Conservation (phyloP, 305 asterid genomes). For the Ajuga reptans region DNA sequence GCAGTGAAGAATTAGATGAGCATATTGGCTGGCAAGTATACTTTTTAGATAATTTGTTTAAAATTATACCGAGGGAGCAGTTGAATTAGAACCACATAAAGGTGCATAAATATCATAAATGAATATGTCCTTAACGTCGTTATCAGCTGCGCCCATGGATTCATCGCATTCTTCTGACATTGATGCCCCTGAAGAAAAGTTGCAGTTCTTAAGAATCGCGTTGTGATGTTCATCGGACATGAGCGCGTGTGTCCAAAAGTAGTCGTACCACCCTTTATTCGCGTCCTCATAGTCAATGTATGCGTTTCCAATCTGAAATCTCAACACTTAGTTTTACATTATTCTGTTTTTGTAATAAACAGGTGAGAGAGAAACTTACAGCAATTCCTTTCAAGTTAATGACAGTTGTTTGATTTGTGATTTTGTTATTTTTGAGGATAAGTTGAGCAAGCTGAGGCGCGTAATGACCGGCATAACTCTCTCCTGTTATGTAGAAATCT, state of each 20-base stretch:
- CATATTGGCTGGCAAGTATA: neutral
- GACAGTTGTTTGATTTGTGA: slow-evolving; percentile 38
- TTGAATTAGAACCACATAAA: slow-evolving; percentile 30
- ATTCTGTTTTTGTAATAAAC: neutral
- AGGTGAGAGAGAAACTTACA: slow-evolving; percentile 23
- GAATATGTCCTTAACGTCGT: slow-evolving; percentile 17
- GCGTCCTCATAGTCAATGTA: slow-evolving; percentile 37
- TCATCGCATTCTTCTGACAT: slow-evolving; percentile 27
- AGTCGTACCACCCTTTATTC: slow-evolving; percentile 36
- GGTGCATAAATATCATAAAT: slow-evolving; percentile 47
- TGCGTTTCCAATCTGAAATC: slow-evolving; percentile 59
- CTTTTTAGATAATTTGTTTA: neutral
- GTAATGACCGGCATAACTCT: slow-evolving; percentile 63
- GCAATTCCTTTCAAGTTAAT: slow-evolving; percentile 58
- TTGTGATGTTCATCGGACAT: slow-evolving; percentile 45
- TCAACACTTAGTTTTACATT: neutral
- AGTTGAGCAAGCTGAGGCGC: slow-evolving; percentile 57
- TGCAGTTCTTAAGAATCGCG: slow-evolving; percentile 35
- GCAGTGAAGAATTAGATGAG: neutral
- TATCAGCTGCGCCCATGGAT: slow-evolving; percentile 16
- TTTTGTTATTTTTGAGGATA: slow-evolving; percentile 43
- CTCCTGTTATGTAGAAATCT: slow-evolving; percentile 53
- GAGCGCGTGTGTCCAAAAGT: slow-evolving; percentile 52
- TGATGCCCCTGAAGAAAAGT: slow-evolving; percentile 29
- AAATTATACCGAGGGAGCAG: slow-evolving; percentile 33